Evolutionary conservation across 441 rosid genomes (phyloP), one percentile per base, ranked within the genome.

Genomic region (Eutrema salsugineum): DNA sequence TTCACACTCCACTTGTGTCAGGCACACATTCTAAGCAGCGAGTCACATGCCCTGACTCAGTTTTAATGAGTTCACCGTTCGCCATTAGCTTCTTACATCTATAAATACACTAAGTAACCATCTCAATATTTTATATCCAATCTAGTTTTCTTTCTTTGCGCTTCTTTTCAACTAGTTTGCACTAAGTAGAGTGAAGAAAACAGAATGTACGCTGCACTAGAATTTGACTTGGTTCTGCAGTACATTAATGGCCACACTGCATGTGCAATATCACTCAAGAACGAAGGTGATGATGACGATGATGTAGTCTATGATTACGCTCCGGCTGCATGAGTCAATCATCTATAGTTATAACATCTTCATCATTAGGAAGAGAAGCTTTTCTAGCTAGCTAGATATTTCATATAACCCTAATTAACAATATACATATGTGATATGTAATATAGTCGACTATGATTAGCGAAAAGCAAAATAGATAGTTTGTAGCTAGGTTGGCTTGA

Each of bases 1-100:
- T 40, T 54, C 79, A 76, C 75, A 62, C 70, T 75, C 66, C 59
- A 63, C 75, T 68, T 63, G 74, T 75, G 74, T 68, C 78, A 43
- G 51, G 15, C 73, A 68, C 78, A 75, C 78, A 61, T 53, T 27
- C 53, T 35, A 54, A 75, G 69, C 64, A 75, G 11, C 64, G 70
- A 44, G 70, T 62, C 70, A 44, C 78, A 67, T 67, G 73, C 44
- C 78, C 43, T 43, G 73, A 61, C 58, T 63, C 39, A 47, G 66
- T 68, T 47, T 47, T 58, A 19, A 24, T n/a, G 38, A 68, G 51
- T 51, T 61, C 5, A 2, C 38, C 68, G 56, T 15, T 64, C 51
- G 59, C 53, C 44, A 38, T 55, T 33, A 36, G 6, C 64, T 11
- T 68, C 61, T 61, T 17, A 15, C 40, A 46, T 56, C 60, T 70